A percentile compares a stretch with the other conserved stretches of the same genome.
Evolutionary conservation across 306 rosid species (phyloP).

Genomic region (Canavalia ensiformis): DNA sequence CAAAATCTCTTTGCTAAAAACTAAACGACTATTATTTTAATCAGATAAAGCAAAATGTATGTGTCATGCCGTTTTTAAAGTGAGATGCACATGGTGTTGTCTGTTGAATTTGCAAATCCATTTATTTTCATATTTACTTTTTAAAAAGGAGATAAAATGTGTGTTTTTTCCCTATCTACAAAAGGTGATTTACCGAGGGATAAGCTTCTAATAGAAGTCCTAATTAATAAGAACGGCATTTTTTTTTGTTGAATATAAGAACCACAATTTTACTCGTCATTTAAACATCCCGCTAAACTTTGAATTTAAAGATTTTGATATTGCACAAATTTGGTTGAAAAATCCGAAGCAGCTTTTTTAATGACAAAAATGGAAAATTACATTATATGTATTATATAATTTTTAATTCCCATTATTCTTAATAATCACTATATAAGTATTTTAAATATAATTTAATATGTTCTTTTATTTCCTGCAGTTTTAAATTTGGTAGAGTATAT

Average conservation of each 20-base stretch:
- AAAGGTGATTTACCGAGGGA: not conserved
- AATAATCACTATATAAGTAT: too few species aligned
- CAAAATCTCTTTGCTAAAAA: not conserved
- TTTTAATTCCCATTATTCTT: too few species aligned
- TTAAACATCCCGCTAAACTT: too few species aligned
- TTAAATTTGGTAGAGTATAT: too few species aligned
- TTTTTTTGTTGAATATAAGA: too few species aligned
- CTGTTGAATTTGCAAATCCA: not conserved
- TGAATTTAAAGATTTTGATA: too few species aligned
- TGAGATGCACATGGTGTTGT: too few species aligned
- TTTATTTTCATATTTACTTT: not conserved
- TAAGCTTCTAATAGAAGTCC: not conserved
- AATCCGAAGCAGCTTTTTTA: not conserved
- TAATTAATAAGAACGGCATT: not conserved
- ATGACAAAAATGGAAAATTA: not conserved
- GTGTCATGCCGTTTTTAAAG: too few species aligned
- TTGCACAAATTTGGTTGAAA: too few species aligned
- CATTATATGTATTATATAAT: not conserved
- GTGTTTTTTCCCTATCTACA: not conserved
- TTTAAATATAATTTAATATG: too few species aligned
- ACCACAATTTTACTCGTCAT: not conserved
- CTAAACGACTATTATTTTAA: not conserved
- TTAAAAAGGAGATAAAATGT: not conserved
- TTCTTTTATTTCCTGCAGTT: too few species aligned
- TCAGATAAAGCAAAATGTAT: not conserved